Percentiles rank a stretch among this genome's conserved stretches.
Evolutionary conservation across 306 rosid genomes (phyloP).

Genomic region (Phaseolus lunatus): DNA sequence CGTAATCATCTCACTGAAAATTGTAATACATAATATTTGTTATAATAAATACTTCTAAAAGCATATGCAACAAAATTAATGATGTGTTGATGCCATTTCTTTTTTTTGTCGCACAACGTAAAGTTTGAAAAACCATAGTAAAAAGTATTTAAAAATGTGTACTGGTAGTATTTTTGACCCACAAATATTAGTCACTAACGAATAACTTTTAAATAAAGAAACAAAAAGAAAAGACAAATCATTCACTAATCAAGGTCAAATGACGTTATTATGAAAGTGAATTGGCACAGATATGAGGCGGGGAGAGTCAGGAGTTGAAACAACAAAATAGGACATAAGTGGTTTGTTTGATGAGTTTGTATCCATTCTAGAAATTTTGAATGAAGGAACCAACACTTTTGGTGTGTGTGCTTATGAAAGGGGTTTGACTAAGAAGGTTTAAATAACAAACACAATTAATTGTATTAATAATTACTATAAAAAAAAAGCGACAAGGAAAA

Average conservation of each 20-base stretch:
- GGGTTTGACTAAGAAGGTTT: conserved; percentile 36
- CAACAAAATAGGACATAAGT: background rate
- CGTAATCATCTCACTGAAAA: too few relatives aligned
- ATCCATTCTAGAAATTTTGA: background rate
- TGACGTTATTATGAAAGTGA: background rate
- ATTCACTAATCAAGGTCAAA: conserved; percentile 10
- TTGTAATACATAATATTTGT: too few relatives aligned
- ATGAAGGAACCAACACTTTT: background rate
- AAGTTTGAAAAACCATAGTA: too few relatives aligned
- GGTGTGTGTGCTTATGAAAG: background rate
- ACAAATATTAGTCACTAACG: background rate
- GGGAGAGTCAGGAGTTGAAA: background rate
- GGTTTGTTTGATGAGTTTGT: background rate
- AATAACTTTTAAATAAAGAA: background rate
- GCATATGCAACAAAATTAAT: too few relatives aligned
- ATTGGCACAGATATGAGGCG: background rate
- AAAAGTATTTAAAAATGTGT: too few relatives aligned
- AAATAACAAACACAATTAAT: background rate
- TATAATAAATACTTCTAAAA: too few relatives aligned
- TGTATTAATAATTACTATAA: background rate
- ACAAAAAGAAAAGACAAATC: background rate
- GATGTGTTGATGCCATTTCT: too few relatives aligned
- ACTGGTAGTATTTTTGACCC: background rate
- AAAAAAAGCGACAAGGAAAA: background rate
- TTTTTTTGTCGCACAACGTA: too few relatives aligned